Base-by-base conservation (phyloP, 208 protist species). In the Trypanosomatidae sp. region DNA sequence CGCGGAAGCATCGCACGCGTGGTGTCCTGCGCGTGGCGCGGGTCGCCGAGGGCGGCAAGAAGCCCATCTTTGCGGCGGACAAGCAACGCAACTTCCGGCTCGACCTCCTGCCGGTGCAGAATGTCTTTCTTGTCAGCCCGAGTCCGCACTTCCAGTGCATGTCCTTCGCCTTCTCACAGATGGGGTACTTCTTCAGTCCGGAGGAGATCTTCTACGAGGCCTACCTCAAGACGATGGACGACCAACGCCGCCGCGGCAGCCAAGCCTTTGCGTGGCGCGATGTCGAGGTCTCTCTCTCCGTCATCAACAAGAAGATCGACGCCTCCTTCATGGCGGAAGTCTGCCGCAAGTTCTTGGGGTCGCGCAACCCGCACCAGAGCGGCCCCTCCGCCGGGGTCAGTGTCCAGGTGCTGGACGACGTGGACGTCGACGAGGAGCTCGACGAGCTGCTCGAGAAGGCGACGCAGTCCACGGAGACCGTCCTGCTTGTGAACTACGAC, bases 161-260 rank as follows among this genome's bases (percentile, higher is more conserved):
- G 76, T 96, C 91, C 46, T 85, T 93, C 50, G 91, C 89, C 49
- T 96, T 96, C 67, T 81, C 88, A 3, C 87, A 93, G 80, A 81
- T 96, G 44, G 89, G 88, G 5, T 79, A 85, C 81, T 96, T 90
- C 76, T 96, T 91, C 83, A 94, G 88, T 62, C 91, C 91, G 2
- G 89, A 96, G 79, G 87, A 96, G 74, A 93, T 96, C 71, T 96
- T 96, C 79, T 96, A 96, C 80, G 91, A 96, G 83, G 89, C 91
- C 1, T 96, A 93, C 78, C 85, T 96, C 62, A 93, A 93, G 81
- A 96, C 91, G 13, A 89, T 94, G 86, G 81, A 87, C 66, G 89
- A 91, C 69, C 89, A 96, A 66, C 87, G 89, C 62, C 85, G 87
- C 22, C 91, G 91, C 50, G 89, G 89, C 59, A 93, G 87, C 56